Base-by-base conservation (phyloP, 139 green algal species). In the Nannochloris sp. region DNA sequence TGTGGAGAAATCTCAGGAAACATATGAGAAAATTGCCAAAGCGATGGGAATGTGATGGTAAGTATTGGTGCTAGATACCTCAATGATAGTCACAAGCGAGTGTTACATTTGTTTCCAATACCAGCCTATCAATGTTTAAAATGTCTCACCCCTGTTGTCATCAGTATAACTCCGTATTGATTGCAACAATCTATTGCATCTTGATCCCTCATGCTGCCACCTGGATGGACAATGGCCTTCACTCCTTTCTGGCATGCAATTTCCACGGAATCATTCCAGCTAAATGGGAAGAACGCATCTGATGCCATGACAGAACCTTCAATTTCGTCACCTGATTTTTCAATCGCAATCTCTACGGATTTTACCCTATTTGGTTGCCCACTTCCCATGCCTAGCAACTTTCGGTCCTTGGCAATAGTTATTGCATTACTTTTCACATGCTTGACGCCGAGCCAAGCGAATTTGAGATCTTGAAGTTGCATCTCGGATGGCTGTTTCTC, bases 381-480 rank as follows among this genome's bases (percentile, higher is more conserved):
- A 46, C 72, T 88, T 66, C 93, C 93, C 93, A 99, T 99, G 56
- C 93, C 93, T 71, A 99, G 79, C 68, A 99, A 78, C 61, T 81
- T 70, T 27, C 12, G 14, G 21, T 36, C 8, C 82, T 97, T 98
- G 54, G 89, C 93, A 19, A 99, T 80, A 1, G 92, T 95, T 72
- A 99, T 99, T 66, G 93, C 93, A 70, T 99, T 99, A 74, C 71
- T 88, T 85, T 99, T 99, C 46, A 99, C 93, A 65, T 99, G 93
- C 87, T 99, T 99, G n/a, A 96, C 89, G 44, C 72, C 81, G 15
- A 65, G 72, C 94, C 94, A 99, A 5, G 93, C 94, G 78, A 98
- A 97, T 80, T 89, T 88, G 16, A 97, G 77, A 75, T 99, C 94
- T 44, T 83, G 79, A 21, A 98, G 69, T 81, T 96, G 84, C 69